These are phyloP conservation scores for Emydomyces testavorans DNA, from an alignment of 2,329 filamentous ascomycete species.

Conservation along the genomic window DNA sequence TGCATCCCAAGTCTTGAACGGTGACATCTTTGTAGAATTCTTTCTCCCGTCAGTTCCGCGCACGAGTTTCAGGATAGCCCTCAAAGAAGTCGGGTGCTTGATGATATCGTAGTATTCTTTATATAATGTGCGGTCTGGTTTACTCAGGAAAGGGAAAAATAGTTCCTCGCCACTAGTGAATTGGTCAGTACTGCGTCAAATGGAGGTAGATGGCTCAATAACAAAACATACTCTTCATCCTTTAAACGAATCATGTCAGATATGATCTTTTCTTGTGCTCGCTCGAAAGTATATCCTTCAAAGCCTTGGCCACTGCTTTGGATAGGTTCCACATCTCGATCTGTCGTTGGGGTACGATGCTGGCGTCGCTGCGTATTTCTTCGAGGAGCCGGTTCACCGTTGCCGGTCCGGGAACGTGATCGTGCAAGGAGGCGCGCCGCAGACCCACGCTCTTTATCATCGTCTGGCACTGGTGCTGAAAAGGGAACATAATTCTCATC, in stretches of 20 bases:
- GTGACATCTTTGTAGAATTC: slow-evolving; percentile 47
- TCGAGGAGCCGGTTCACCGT: neutral
- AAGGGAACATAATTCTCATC: slow-evolving; percentile 56
- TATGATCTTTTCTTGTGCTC: slow-evolving; percentile 76
- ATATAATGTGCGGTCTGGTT: slow-evolving; percentile 57
- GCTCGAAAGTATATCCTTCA: slow-evolving; percentile 63
- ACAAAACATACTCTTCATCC: slow-evolving; percentile 49
- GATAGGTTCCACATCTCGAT: slow-evolving; percentile 17
- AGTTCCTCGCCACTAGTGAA: slow-evolving; percentile 50
- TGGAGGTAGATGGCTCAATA: slow-evolving; percentile 11
- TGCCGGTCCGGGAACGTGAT: slow-evolving; percentile 6
- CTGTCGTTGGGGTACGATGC: slow-evolving; percentile 17
- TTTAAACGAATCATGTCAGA: slow-evolving; percentile 58
- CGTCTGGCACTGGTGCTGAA: slow-evolving; percentile 60
- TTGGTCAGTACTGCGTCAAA: slow-evolving; percentile 16
- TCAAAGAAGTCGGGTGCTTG: slow-evolving; percentile 65
- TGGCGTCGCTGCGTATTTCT: neutral
- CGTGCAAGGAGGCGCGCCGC: slow-evolving; percentile 10
- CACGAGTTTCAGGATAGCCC: slow-evolving; percentile 63
- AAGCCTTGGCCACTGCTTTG: slow-evolving; percentile 37
- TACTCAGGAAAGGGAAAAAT: slow-evolving; percentile 62
- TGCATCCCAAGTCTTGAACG: slow-evolving; percentile 70
- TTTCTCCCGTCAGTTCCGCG: slow-evolving; percentile 60
- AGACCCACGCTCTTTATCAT: slow-evolving; percentile 29
- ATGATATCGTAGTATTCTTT: slow-evolving; percentile 84